Base-by-base conservation (phyloP, 257 asterid species). In the Cruciata laevipes region DNA sequence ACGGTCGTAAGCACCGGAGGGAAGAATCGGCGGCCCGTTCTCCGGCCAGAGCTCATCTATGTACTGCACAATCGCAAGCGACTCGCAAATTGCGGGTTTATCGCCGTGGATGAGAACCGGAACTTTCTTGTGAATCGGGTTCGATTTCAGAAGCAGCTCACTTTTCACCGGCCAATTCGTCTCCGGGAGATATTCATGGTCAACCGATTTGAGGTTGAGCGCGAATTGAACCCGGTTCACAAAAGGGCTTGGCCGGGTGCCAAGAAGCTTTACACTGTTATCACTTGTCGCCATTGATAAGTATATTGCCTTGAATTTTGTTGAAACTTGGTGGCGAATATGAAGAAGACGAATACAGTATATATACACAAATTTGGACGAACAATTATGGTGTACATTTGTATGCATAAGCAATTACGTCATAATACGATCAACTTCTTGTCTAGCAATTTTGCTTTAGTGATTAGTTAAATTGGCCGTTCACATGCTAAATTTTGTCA, bases 121-220 rank as follows among this genome's bases (percentile, higher is more conserved):
- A 40, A 82, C 31, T 79, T 83, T 85, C 83, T 82, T 81, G 80
- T 75, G 63, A 64, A 82, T 62, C 1, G 90, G 90, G 47, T 86
- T 84, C 49, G 65, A 59, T 71, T 81, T 77, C 14, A 84, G 65
- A 7, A 84, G 89, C 16, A 75, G 71, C 63, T 79, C 81, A 20
- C 75, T 63, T 75, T 84, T 78, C 2, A 55, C 66, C n/a, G 64
- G 47, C 4, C 81, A 67, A 25, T 71, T 33, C 37, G 62, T 24
- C 55, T 72, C 72, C 64, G 74, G 57, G 6, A 83, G 72, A 55
- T 76, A 72, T 66, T 83, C 86, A 68, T 78, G 79, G 42, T 83
- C 78, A 5, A 84, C 37, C 0, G 79, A 79, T 74, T 87, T 84
- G n/a, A 84, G 65, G 71, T 67, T 76, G 7, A 84, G 82, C 5